Base-by-base conservation (phyloP, 495 filamentous ascomycete species). In the Lophiotrema nucula region DNA sequence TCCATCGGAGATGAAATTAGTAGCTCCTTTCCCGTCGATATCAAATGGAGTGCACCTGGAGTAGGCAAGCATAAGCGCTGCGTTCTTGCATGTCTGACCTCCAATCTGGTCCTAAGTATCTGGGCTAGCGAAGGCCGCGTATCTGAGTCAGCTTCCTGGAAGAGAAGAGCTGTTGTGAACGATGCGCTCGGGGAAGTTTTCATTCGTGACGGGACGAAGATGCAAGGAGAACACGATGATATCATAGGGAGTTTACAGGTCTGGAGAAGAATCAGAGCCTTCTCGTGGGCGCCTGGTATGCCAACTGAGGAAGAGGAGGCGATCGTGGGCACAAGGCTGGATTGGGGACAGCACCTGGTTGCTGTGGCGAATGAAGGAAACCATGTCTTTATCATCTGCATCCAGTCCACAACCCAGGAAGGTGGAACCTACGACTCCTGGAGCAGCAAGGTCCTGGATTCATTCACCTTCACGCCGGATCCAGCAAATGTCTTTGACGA, bases 1-100 rank as follows among this genome's bases (percentile, higher is more conserved):
- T 85, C 83, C 8, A 71, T 87, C 42, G 85, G 80, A 3, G 82
- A 83, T 56, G 85, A 88, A 66, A 81, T 83, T n/a, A n/a, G n/a
- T n/a, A n/a, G n/a, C 63, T 85, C 83, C 3, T 58, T 67, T 42
- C 77, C 85, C 21, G 70, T 76, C 24, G 70, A 69, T 11, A 59
- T 87, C 23, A 72, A 72, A 16, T 88, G 85, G 85, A 85, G 83
- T 15, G 76, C 84, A 19, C 74, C 79, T 33, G 84, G 84, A 1
- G 64, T 85, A 11, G 82, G 74, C 31, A 77, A 76, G 59, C 79
- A 82, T 67, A 70, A 79, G 53, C 77, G 83, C 51, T 83, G 73
- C 62, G 77, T 80, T 21, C 71, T 88, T 11, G 80, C 78, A 8
- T 78, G 86, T 8, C 68, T 86, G 50, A 84, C 82, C 13, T 78